Base-by-base conservation (phyloP, 1,139 yeast genomes). In the Saccharomycopsis hybrid region DNA sequence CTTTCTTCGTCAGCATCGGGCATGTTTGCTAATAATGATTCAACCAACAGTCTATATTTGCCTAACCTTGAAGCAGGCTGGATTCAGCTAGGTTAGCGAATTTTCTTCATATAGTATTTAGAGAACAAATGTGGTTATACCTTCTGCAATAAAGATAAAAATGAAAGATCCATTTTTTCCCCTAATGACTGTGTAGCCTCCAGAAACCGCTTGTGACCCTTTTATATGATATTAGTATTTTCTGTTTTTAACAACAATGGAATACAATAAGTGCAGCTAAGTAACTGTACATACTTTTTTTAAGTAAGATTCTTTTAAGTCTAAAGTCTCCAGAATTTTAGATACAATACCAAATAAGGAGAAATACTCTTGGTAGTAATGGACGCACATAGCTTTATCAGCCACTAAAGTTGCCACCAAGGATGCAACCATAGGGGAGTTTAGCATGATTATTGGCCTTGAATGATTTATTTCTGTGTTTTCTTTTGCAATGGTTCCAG, bases 41-140 rank as follows among this genome's bases (percentile, higher is more conserved):
- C 73, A 7, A 74, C 52, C 18, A 77, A 63, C 35, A 77, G 59
- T 43, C 68, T 63, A 55, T 77, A 77, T 55, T 76, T 74, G 2
- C 71, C 65, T 18, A 74, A 64, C 55, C 82, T 61, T 24, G 73
- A 62, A 2, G 74, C 66, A 2, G 82, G 82, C 58, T 74, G 79
- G 41, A 72, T 58, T 39, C 75, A 62, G 0, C 4, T n/a, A 2
- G 30, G 24, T 39, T 3, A 29, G 7, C 13, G n/a, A 4, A 28
- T 40, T 40, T 29, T 32, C 30, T 29, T 3, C 13, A n/a, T 35
- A 18, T 8, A 9, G 24, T 18, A 36, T 36, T 36, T 36, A 9
- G 24, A n/a, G n/a, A 36, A 3, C 80, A 74, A 24, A 65, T 70
- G 57, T 31, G 5, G 18, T n/a, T 29, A 3, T 40, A 40, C 43